These are phyloP conservation scores for Cystoderma amianthinum DNA, from an alignment of 768 basidiomycete genomes.

Conservation along the genomic window DNA sequence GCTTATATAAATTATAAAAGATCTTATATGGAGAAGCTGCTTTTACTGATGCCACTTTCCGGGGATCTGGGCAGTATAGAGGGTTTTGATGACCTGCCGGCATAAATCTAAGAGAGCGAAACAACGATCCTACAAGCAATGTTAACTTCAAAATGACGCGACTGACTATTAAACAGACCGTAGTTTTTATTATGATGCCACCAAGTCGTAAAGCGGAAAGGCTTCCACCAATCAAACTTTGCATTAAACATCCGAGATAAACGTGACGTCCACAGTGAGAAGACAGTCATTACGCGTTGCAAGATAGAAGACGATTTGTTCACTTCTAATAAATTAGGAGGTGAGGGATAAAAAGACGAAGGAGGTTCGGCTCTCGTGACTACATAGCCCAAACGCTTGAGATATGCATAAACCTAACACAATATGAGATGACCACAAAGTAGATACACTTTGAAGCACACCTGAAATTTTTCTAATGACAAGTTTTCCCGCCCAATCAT, in stretches of 20 bases:
- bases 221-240: constrained; percentile 62
- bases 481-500: constrained; percentile 78
- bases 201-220: constrained; percentile 41
- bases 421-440: constrained; percentile 1
- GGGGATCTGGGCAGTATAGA: constrained; percentile 32
- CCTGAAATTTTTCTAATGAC: constrained; percentile 86
- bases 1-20: constrained; percentile 92
- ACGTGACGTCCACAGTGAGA: constrained; percentile 24
- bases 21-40: constrained; percentile 59
- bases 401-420: constrained; percentile 83
- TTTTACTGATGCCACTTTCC: constrained; percentile 8
- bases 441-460: constrained; percentile 23
- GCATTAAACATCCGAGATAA: constrained; percentile 20
- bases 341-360: constrained; percentile 41
- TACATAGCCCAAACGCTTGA: constrained; percentile 87
- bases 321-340: constrained; percentile 26
- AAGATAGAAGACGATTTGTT: constrained; percentile 14
- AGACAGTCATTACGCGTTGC: constrained; percentile 22
- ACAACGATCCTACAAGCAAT: constrained; percentile 49
- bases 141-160: too few species aligned
- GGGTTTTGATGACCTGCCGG: constrained; percentile 54
- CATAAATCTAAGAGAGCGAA: constrained; percentile 64
- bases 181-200: constrained; percentile 44
- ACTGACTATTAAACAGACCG: constrained; percentile 26
- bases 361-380: constrained; percentile 73